Percentiles rank a stretch among this genome's conserved stretches.
Evolutionary conservation across 2,329 filamentous ascomycete genomes (phyloP).

Genomic region (Proliferodiscus dingleyae): DNA sequence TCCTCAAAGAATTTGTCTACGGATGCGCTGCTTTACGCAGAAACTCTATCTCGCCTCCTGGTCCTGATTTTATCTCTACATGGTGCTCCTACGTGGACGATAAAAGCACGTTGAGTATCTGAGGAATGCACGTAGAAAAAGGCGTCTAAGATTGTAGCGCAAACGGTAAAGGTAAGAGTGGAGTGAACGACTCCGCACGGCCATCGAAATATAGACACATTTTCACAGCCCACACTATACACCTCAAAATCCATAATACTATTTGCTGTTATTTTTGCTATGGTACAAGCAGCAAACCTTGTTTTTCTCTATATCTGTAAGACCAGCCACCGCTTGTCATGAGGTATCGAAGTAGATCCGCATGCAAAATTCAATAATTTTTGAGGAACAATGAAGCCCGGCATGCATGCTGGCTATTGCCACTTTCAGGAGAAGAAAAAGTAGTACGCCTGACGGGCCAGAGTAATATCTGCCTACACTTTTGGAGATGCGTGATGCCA

Average conservation of each 20-base stretch:
- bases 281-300: conserved; percentile 26
- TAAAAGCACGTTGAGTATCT: no score
- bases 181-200: no score
- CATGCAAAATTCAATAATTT: conserved; percentile 17
- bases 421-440: conserved; percentile 11
- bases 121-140: no score
- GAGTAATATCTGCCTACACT: conserved; percentile 14
- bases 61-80: no score
- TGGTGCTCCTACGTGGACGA: no score
- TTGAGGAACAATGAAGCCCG: conserved; percentile 19
- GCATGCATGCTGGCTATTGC: conserved; percentile 19
- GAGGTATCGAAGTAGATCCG: conserved; percentile 14
- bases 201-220: conserved; percentile 43
- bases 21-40: not conserved
- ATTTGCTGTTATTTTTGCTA: conserved; percentile 16
- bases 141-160: no score
- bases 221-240: no score
- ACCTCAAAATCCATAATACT: conserved; percentile 1
- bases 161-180: no score
- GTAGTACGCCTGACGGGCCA: conserved; percentile 20
- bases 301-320: conserved; percentile 23
- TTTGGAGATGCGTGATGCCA: conserved; percentile 23
- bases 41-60: not conserved
- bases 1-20: not conserved
- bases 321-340: conserved; percentile 6